Evolutionary conservation across 768 basidiomycete species (phyloP).

Genomic region (Leccinum disarticulatum): DNA sequence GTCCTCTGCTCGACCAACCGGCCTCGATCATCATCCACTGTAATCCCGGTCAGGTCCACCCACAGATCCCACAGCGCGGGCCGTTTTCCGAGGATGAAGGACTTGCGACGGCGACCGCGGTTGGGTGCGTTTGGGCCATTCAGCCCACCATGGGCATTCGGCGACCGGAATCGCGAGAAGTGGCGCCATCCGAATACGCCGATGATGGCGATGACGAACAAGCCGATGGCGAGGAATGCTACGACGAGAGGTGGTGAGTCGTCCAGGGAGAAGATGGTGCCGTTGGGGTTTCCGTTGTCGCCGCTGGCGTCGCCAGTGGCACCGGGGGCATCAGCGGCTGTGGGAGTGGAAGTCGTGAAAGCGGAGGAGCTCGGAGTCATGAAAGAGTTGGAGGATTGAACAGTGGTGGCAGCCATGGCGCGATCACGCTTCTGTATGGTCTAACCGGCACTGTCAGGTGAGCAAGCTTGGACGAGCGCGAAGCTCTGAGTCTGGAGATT

Average conservation of each 20-base stretch:
- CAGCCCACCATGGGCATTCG: conserved; percentile 1
- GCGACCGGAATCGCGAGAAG: conserved; percentile 20
- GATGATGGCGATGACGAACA: conserved; percentile 51
- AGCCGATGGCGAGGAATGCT: conserved; percentile 57
- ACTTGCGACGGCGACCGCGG: not conserved
- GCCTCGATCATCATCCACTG: not conserved
- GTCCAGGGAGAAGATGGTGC: conserved; percentile 22
- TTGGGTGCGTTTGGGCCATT: not conserved
- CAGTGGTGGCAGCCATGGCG: conserved; percentile 18
- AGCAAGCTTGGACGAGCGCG: conserved; percentile 5
- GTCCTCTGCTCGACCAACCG: conserved; percentile 9
- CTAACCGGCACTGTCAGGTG: conserved; percentile 1
- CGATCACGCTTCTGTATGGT: conserved; percentile 11
- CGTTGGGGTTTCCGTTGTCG: not conserved
- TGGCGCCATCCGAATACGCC: conserved; percentile 49
- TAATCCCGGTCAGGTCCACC: conserved; percentile 6
- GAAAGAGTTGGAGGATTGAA: conserved; percentile 1
- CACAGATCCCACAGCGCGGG: conserved; percentile 51
- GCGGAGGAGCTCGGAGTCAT: conserved; percentile 1
- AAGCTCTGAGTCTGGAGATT: conserved; percentile 13
- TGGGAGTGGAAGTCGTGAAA: conserved; percentile 1
- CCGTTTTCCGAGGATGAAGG: conserved; percentile 21
- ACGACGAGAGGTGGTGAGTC: conserved; percentile 57
- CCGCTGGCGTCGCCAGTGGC: not conserved
- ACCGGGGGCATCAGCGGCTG: not conserved